Base-by-base conservation (phyloP, 441 rosid genomes). In the Populus hybrid region DNA sequence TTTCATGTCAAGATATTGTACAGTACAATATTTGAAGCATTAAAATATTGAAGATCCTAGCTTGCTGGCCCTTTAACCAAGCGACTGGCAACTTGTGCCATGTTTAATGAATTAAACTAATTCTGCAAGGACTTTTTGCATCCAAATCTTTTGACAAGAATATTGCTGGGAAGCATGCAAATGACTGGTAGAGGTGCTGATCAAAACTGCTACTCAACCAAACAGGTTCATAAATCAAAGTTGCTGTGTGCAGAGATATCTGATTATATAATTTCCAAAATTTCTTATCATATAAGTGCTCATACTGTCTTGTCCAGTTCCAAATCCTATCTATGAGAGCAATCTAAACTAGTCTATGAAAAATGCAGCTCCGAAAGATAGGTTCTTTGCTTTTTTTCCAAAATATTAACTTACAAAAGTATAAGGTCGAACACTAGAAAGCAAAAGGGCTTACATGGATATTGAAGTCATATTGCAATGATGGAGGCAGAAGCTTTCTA, bases 401-500 rank as follows among this genome's bases (percentile, higher is more conserved):
- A 61, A 61, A 61, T 61, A 4, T 46, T 77, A 61, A 78, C 68
- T 21, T 16, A 42, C 40, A 42, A 64, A 78, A 50, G 79, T 46
- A 50, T 70, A 73, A 46, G 57, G 67, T 68, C 7, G 9, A 50
- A 68, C 40, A 28, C 9, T 40, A 7, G 67, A 24, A 53, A 76
- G 76, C 32, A 70, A 71, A 34, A 67, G 10, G 34, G 77, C 97
- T 89, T 88, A 92, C 97, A 73, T 95, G 99, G 82, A 95, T 90
- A 78, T 95, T 93, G 82, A 95, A 95, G 88, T 95, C 97, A 77
- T 90, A 92, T 71, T 89, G 83, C 78, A 86, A 59, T 67, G 91
- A 87, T 28, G 76, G 75, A 1, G 97, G 98, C 79, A 93, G 95
- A 80, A 95, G 97, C 90, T 93, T 93, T 84, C 95, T 84, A 68